Conservation (phyloP, 1,284 basidiomycete species). For the Cryptococcus sp. region DNA sequence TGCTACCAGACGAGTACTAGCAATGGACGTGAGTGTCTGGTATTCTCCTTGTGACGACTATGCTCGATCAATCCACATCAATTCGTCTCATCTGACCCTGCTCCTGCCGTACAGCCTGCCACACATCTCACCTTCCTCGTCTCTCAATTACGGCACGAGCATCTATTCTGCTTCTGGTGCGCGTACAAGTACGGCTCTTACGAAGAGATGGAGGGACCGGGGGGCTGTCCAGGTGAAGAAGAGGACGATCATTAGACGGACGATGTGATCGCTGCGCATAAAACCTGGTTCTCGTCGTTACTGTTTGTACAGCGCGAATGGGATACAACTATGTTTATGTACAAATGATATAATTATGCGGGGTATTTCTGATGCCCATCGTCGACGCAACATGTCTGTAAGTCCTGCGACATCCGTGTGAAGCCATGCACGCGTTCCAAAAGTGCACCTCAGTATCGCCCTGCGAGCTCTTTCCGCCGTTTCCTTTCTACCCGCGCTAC, state of each 20-base stretch:
- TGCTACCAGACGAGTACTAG: constrained; percentile 46
- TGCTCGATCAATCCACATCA: background rate
- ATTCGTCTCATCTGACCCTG: background rate
- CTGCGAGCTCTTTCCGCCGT: constrained; percentile 30
- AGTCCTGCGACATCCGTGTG: no score
- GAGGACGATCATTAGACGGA: constrained; percentile 54
- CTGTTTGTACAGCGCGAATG: no score
- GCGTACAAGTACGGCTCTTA: constrained; percentile 42
- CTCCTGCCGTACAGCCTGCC: constrained; percentile 27
- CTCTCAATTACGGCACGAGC: constrained; percentile 47
- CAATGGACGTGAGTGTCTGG: constrained; percentile 47
- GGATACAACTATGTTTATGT: background rate
- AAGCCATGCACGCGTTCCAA: background rate
- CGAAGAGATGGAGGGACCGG: constrained; percentile 50
- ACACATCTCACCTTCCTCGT: constrained; percentile 47
- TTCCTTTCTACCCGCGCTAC: constrained; percentile 35
- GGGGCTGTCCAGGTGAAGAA: constrained; percentile 52
- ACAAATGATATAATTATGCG: constrained; percentile 1
- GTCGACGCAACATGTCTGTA: background rate
- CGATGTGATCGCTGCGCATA: background rate
- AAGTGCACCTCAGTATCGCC: constrained; percentile 27
- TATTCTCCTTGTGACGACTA: no score
- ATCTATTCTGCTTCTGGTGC: constrained; percentile 54
- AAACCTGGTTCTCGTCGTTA: no score
- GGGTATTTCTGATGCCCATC: background rate